phyloP scores from a whole-genome alignment of 202 grass and related monocot species.

The Carex sylvatica region DNA sequence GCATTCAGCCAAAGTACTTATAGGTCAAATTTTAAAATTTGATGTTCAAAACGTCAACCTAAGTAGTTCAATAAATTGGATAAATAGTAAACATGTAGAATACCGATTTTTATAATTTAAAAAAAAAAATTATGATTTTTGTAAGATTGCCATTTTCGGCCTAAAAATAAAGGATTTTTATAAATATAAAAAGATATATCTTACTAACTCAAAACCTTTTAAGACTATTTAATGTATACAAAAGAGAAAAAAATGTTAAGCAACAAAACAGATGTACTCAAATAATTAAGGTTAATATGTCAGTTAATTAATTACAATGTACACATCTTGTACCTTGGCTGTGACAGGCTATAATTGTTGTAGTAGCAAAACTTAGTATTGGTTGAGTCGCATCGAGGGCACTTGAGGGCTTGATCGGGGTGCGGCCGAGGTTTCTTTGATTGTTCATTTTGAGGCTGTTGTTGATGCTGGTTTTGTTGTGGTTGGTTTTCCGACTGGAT shows the following conservation, averaged over 20 bases:
- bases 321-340: constrained; percentile 27
- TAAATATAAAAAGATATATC: no score
- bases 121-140: no score
- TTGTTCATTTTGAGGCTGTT: constrained; percentile 19
- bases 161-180: no score
- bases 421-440: constrained; percentile 21
- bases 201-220: not conserved
- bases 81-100: no score
- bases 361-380: constrained; percentile 53
- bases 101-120: no score
- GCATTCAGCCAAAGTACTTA: no score
- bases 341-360: constrained; percentile 44
- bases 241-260: not conserved
- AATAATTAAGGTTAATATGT: not conserved
- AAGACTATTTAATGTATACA: not conserved
- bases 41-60: no score
- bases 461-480: constrained; percentile 6
- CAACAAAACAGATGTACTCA: not conserved
- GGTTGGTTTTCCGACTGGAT: constrained; percentile 8
- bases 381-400: constrained; percentile 40
- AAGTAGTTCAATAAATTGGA: no score
- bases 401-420: constrained; percentile 36
- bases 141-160: no score
- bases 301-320: not conserved
- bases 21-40: no score